These are phyloP conservation scores for Carex scoparia DNA, from an alignment of 176 grass and related monocot species.

Conservation along the genomic window DNA sequence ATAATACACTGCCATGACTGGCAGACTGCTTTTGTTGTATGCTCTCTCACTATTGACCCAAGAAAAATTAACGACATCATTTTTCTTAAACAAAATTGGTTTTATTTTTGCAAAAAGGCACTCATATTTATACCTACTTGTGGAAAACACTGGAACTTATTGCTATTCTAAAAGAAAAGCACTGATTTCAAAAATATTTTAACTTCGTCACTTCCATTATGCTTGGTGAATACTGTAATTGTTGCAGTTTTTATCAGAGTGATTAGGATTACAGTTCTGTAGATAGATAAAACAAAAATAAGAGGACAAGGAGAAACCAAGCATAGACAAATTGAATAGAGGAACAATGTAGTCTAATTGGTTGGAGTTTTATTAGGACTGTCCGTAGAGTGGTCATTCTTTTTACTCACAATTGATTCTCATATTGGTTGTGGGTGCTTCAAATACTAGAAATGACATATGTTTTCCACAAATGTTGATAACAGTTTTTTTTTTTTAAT, in stretches of 20 bases:
- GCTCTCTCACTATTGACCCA: neutral
- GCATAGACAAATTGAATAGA: neutral
- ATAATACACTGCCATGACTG: constrained; percentile 99
- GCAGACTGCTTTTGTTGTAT: constrained; percentile 97
- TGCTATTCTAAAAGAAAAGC: neutral
- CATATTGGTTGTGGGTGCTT: neutral
- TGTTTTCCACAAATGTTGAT: neutral
- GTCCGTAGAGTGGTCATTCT: neutral
- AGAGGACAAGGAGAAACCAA: neutral
- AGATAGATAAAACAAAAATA: neutral
- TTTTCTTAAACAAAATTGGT: neutral
- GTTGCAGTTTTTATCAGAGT: neutral
- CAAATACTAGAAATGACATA: neutral
- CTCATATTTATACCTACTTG: neutral
- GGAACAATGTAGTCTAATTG: neutral
- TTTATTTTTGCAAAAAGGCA: neutral
- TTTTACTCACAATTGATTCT: neutral
- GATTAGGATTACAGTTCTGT: neutral
- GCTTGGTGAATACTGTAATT: neutral
- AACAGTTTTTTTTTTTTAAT: neutral
- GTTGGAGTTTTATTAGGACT: neutral
- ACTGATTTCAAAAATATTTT: constrained; percentile 3
- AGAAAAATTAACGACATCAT: neutral
- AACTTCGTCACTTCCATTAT: neutral
- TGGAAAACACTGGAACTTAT: neutral